A percentile compares a stretch with the other conserved stretches of the same genome.
phyloP scores from a whole-genome alignment of 75 land plant species.

The Cunninghamia lanceolata region DNA sequence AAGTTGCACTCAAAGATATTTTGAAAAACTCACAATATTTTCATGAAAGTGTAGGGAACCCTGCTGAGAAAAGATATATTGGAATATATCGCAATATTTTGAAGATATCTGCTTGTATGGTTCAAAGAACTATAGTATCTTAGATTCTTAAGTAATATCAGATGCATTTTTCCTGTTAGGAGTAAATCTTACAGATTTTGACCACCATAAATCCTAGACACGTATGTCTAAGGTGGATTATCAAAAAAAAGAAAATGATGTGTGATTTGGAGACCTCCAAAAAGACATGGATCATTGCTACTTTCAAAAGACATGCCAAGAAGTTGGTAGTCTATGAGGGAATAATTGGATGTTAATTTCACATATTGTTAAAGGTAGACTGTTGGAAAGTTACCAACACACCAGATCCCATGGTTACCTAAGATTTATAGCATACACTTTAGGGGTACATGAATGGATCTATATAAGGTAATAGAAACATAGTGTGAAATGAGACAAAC shows the following conservation, averaged over 20 bases:
- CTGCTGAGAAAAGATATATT: no score
- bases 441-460: neutral
- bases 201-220: neutral
- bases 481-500: neutral
- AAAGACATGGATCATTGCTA: no score
- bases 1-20: no score
- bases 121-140: neutral
- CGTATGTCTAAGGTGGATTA: neutral
- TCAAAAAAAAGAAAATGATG: no score
- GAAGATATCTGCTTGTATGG: no score
- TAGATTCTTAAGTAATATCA: neutral
- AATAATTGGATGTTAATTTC: neutral
- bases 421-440: neutral
- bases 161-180: neutral
- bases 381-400: neutral
- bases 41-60: no score
- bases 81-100: no score
- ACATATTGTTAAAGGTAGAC: neutral
- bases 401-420: neutral
- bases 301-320: no score
- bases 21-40: no score
- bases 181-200: neutral
- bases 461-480: neutral
- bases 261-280: neutral
- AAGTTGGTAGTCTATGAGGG: neutral